These are phyloP conservation scores for Gloeophyllum trabeum DNA, from an alignment of 768 basidiomycete genomes.

Conservation along the genomic window DNA sequence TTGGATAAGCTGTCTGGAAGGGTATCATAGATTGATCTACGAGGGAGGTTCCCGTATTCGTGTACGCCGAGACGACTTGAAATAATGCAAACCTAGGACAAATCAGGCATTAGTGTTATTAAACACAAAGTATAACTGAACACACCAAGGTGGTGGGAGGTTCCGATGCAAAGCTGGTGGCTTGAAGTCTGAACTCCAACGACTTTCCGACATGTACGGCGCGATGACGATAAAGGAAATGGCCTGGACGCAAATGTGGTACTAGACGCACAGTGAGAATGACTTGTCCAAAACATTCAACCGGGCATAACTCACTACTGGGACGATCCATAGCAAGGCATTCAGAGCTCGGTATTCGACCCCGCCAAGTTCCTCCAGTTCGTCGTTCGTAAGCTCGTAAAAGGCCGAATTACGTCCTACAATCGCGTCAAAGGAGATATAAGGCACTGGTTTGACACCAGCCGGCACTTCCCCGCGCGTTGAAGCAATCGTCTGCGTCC, in stretches of 20 bases:
- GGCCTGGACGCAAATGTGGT: conserved; percentile 65
- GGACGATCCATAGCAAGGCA: conserved; percentile 73
- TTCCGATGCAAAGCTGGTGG: conserved; percentile 45
- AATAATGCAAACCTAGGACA: conserved; percentile 67
- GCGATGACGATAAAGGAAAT: conserved; percentile 63
- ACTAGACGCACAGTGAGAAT: conserved; percentile 32
- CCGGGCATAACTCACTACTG: conserved; percentile 37
- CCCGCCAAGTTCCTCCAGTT: conserved; percentile 87
- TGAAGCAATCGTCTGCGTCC: conserved; percentile 49
- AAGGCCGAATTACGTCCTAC: conserved; percentile 81
- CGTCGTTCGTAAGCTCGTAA: conserved; percentile 58
- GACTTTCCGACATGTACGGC: conserved; percentile 58
- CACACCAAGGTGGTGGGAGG: conserved; percentile 56
- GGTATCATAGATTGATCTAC: conserved; percentile 89
- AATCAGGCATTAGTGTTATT: not conserved
- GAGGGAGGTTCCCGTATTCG: conserved; percentile 81
- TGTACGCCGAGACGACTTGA: conserved; percentile 79
- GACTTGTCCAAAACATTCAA: conserved; percentile 1
- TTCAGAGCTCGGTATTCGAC: conserved; percentile 86
- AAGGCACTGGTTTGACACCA: conserved; percentile 51
- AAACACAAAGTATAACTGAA: not conserved
- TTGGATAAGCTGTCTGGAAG: conserved; percentile 76
- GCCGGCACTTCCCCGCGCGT: conserved; percentile 19
- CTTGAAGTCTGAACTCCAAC: conserved; percentile 51
- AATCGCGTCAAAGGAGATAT: conserved; percentile 76